Percentiles rank a stretch among this genome's conserved stretches.
These are phyloP conservation scores for Exobasidium cylindrosporum DNA, from an alignment of 1,284 basidiomycete species.

Conservation along the genomic window DNA sequence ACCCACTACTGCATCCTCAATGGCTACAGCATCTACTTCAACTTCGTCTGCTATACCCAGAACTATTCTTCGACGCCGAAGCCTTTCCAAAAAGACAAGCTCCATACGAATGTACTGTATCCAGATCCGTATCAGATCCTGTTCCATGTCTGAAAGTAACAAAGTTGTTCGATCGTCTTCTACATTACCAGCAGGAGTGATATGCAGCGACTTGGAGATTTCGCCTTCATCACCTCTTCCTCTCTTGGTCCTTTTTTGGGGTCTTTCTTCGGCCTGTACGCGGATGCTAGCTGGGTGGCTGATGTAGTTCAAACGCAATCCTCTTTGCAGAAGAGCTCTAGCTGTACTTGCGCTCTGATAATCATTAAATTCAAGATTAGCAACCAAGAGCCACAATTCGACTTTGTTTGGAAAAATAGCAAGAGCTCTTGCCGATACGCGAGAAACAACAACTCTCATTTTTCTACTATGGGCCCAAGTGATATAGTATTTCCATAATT, in stretches of 20 bases:
- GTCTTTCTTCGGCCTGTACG: background rate
- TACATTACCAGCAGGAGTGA: background rate
- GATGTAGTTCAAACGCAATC: slow-evolving; percentile 62
- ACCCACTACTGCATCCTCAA: slow-evolving; percentile 37
- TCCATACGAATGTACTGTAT: slow-evolving; percentile 75
- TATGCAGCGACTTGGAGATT: background rate
- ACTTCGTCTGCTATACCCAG: slow-evolving; percentile 62
- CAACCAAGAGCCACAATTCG: slow-evolving; percentile 78
- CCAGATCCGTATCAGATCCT: slow-evolving; percentile 44
- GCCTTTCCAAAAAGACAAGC: slow-evolving; percentile 77
- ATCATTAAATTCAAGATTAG: slow-evolving; percentile 76
- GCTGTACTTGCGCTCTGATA: slow-evolving; percentile 72
- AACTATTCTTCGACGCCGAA: slow-evolving; percentile 76
- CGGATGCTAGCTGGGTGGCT: slow-evolving; percentile 11
- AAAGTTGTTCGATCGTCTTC: slow-evolving; percentile 7
- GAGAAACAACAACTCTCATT: slow-evolving; percentile 73
- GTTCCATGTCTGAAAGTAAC: slow-evolving; percentile 22
- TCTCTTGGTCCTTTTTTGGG: background rate
- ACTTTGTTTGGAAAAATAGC: slow-evolving; percentile 79
- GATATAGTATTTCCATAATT: slow-evolving; percentile 83
- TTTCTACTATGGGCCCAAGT: slow-evolving; percentile 75
- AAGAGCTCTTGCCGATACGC: slow-evolving; percentile 65
- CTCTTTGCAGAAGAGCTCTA: slow-evolving; percentile 78
- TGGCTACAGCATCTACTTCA: background rate
- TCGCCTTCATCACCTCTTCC: background rate